These are phyloP conservation scores for Capsicum baccatum DNA, from an alignment of 257 asterid genomes.

Conservation along the genomic window DNA sequence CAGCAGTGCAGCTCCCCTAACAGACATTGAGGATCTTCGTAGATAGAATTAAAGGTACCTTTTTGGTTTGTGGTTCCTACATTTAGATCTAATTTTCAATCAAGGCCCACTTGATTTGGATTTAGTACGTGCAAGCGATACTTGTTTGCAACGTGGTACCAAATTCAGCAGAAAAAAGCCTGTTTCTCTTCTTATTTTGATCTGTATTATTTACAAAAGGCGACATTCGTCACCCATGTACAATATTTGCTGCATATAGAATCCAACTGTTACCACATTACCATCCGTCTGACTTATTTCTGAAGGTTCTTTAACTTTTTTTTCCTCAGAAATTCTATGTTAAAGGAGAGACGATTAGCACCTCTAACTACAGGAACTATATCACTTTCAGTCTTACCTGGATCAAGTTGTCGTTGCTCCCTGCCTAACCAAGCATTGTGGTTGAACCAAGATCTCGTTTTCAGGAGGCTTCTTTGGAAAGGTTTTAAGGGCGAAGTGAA, in stretches of 20 bases:
- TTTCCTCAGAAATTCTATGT: background rate
- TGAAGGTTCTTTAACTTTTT: background rate
- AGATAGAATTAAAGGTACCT: background rate
- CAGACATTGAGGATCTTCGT: constrained; percentile 91
- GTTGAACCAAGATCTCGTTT: background rate
- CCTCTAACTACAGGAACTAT: background rate
- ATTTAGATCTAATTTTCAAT: constrained; percentile 5
- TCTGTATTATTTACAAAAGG: background rate
- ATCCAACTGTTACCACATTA: background rate
- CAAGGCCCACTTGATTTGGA: constrained; percentile 5
- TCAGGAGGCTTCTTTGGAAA: background rate
- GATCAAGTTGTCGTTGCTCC: background rate
- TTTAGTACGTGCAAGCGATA: background rate
- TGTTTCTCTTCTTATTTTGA: background rate
- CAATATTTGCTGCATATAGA: background rate
- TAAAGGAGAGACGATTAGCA: background rate
- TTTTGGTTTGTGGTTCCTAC: background rate
- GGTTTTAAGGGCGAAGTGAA: background rate
- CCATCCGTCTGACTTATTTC: background rate
- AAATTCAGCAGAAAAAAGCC: background rate
- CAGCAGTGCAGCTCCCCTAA: constrained; percentile 44
- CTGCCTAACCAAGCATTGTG: background rate
- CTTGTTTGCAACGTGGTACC: constrained; percentile 21
- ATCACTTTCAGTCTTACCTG: background rate
- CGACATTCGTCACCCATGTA: background rate